Conservation (phyloP, 305 asterid genomes). For the Petunia hybrid region DNA sequence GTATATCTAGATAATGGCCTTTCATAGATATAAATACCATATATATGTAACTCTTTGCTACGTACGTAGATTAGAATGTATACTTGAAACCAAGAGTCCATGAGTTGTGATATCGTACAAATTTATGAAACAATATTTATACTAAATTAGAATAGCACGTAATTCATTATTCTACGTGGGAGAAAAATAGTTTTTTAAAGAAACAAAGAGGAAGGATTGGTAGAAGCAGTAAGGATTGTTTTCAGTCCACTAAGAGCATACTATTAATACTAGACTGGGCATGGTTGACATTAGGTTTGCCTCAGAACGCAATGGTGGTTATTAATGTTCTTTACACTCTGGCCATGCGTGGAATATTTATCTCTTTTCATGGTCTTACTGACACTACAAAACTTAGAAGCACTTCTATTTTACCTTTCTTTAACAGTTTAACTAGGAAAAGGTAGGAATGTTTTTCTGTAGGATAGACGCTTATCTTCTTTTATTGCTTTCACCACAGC, state of each 20-base stretch:
- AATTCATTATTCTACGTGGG: neutral
- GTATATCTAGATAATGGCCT: no score
- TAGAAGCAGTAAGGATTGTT: neutral
- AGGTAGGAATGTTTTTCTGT: neutral
- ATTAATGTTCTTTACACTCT: no score
- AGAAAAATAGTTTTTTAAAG: neutral
- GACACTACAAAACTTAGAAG: neutral
- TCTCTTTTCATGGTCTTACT: constrained; percentile 12
- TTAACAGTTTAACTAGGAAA: constrained; percentile 17
- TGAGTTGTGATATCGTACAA: neutral
- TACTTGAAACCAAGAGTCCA: neutral
- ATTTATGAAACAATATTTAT: neutral
- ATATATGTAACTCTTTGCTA: neutral
- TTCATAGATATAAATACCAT: neutral
- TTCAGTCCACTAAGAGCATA: neutral
- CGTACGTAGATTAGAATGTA: neutral
- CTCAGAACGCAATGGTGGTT: no score
- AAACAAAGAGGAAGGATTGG: neutral
- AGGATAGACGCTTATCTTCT: neutral
- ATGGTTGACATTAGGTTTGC: neutral
- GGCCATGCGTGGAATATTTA: neutral
- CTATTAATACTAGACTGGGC: neutral
- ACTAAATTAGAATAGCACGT: neutral
- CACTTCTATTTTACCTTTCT: neutral
- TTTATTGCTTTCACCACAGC: neutral